Conservation (phyloP, 805 yeast species). For the Zygotorulaspora chibaensis region DNA sequence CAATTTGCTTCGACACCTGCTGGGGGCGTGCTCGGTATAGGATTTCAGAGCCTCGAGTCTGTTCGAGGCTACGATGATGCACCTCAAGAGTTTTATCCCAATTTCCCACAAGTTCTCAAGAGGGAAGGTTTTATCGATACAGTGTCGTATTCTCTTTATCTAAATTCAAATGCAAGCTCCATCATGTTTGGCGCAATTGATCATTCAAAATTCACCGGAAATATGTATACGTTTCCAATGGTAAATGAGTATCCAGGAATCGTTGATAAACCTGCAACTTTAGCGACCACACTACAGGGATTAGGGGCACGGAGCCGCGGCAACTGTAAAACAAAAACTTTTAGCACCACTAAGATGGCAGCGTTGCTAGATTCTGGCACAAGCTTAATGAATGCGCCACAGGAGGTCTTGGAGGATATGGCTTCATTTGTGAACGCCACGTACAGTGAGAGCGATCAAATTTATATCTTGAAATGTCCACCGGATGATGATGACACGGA, state of each 20-base stretch:
- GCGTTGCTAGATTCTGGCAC: conserved; percentile 58
- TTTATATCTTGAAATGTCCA: conserved; percentile 43
- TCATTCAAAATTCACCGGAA: conserved; percentile 48
- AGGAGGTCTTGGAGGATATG: conserved; percentile 27
- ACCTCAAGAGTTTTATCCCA: conserved; percentile 42
- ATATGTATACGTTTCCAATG: conserved; percentile 44
- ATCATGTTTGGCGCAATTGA: conserved; percentile 66
- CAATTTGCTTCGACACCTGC: conserved; percentile 49
- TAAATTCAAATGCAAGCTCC: conserved; percentile 44
- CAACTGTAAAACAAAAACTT: conserved; percentile 18
- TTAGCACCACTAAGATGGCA: conserved; percentile 28
- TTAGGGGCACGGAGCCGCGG: conserved; percentile 29
- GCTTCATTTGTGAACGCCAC: conserved; percentile 35
- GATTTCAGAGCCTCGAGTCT: conserved; percentile 59
- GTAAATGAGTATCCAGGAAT: conserved; percentile 39
- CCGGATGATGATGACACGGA: conserved; percentile 22
- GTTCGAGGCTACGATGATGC: conserved; percentile 25
- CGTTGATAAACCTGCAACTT: conserved; percentile 35
- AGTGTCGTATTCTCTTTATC: conserved; percentile 54
- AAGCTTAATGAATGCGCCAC: conserved; percentile 47
- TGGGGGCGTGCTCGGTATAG: conserved; percentile 64
- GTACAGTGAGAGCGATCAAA: conserved; percentile 36
- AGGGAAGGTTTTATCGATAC: conserved; percentile 47
- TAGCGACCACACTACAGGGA: conserved; percentile 47
- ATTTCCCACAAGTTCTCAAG: conserved; percentile 57